These are phyloP conservation scores for Martiniozyma asiatica DNA, from an alignment of 1,139 yeast species.

Conservation along the genomic window DNA sequence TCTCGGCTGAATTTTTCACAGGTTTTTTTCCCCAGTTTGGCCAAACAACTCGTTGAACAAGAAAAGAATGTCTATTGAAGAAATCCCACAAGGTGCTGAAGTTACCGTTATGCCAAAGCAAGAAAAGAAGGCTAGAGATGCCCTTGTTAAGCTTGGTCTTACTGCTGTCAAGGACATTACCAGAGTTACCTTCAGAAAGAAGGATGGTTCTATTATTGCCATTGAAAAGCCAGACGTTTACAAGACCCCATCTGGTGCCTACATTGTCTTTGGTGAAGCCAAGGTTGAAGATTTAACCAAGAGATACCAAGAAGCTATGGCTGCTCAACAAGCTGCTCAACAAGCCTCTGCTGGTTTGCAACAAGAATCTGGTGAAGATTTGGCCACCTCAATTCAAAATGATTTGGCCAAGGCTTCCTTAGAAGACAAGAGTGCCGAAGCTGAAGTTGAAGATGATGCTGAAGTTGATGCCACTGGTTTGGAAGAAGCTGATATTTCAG, in stretches of 20 bases:
- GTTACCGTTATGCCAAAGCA: slow-evolving; percentile 77
- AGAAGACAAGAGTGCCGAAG: slow-evolving; percentile 29
- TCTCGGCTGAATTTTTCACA: too few species aligned
- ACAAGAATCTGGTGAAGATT: slow-evolving; percentile 27
- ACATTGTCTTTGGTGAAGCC: slow-evolving; percentile 96
- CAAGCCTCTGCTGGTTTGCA: slow-evolving; percentile 26
- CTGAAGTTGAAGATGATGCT: slow-evolving; percentile 52
- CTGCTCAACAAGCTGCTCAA: slow-evolving; percentile 55
- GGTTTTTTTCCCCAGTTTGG: too few species aligned
- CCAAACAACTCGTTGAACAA: neutral
- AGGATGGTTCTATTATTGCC: slow-evolving; percentile 86
- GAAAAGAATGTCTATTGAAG: slow-evolving; percentile 13
- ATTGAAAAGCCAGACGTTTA: slow-evolving; percentile 91
- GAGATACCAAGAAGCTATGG: slow-evolving; percentile 65
- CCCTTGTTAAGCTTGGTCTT: slow-evolving; percentile 80
- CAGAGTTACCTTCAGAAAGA: slow-evolving; percentile 93
- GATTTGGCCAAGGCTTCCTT: slow-evolving; percentile 69
- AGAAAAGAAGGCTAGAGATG: slow-evolving; percentile 93
- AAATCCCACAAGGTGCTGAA: slow-evolving; percentile 80
- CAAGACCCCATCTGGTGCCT: slow-evolving; percentile 90
- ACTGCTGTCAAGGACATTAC: slow-evolving; percentile 86
- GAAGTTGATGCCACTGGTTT: slow-evolving; percentile 73
- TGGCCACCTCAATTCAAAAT: slow-evolving; percentile 75
- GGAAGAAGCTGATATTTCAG: slow-evolving; percentile 64
- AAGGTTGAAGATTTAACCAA: slow-evolving; percentile 85